Evolutionary conservation across 345 rosid genomes (phyloP), one percentile per base, ranked within the genome.

Genomic region (Nephelium lappaceum): DNA sequence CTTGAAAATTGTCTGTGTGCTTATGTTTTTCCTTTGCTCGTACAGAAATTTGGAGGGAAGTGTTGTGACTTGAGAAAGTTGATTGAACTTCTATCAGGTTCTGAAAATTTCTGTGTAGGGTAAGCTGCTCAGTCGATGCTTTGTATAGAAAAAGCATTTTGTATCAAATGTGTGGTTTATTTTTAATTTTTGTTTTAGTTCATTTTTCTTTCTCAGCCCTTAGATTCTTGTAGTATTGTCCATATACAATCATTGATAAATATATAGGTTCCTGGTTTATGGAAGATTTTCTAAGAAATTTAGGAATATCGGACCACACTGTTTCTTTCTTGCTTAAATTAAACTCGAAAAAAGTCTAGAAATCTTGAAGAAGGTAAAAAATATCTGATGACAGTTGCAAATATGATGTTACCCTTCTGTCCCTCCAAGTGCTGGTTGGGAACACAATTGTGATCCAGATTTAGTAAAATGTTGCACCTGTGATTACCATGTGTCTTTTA

Each of bases 101-200:
- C 89, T 67, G 86, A 87, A 62, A 78, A 73, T 65, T 84, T 88
- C 10, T 58, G 82, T 77, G n/a, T 85, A 57, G 23, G 90, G 97
- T 92, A 73, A 67, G 77, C 73, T 57, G 9, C 74, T 42, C 10
- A 60, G 67, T 25, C 73, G 42, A 25, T 77, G 71, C 47, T 24
- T 71, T 61, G 42, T 58, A 9, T 64, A 0, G 15, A 11, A 4
- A 47, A 66, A 49, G 51, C 42, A 12, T 39, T 38, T 16, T 18
- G 25, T 57, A 23, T 67, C 18, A 53, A 23, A 62, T 24, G 70
- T 55, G 18, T 72, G 9, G 25, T 67, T 72, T 15, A 67, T 58
- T 67, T 71, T 51, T 18, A 72, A 36, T 3, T 41, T 47, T 11
- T 55, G 3, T 15, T 75, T 24, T 71, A 63, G 31, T 60, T 58